These are phyloP conservation scores for Backusella sp. DNA, from an alignment of 192 early-diverging fungal species.

Conservation along the genomic window DNA sequence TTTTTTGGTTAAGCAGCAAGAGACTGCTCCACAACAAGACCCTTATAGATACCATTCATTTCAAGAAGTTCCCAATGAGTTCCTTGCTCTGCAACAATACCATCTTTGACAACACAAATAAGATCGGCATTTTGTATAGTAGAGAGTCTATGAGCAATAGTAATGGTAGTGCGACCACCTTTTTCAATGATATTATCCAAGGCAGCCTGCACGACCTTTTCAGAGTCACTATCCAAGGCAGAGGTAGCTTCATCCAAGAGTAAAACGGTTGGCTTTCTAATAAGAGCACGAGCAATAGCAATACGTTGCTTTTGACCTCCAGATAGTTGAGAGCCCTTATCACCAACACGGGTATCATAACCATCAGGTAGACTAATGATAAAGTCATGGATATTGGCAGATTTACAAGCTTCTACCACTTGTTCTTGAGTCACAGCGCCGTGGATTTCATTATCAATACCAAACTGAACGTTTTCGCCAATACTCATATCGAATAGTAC, in stretches of 20 bases:
- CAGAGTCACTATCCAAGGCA: constrained; percentile 67
- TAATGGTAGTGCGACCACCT: constrained; percentile 67
- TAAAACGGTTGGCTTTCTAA: constrained; percentile 80
- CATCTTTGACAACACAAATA: constrained; percentile 80
- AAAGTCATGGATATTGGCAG: constrained; percentile 67
- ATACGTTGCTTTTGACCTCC: constrained; percentile 82
- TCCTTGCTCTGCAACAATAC: constrained; percentile 68
- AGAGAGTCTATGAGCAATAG: constrained; percentile 76
- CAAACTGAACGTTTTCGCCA: constrained; percentile 87
- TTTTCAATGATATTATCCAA: constrained; percentile 63
- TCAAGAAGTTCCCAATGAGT: constrained; percentile 74
- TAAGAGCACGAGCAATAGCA: constrained; percentile 84
- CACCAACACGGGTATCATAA: constrained; percentile 67
- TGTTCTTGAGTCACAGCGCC: constrained; percentile 47
- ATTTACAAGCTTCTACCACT: constrained; percentile 52
- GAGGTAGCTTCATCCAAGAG: constrained; percentile 85
- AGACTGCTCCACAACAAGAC: constrained; percentile 63
- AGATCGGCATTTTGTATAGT: constrained; percentile 77
- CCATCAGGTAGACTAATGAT: constrained; percentile 54
- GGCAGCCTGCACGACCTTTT: constrained; percentile 67
- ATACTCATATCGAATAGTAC: constrained; percentile 86
- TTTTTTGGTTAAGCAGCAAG: constrained; percentile 19
- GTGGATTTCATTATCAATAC: constrained; percentile 37
- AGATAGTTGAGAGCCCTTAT: constrained; percentile 59
- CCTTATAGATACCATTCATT: constrained; percentile 54